Evolutionary conservation across 179 eudicot species (phyloP), one percentile per base, ranked within the genome.

Genomic region (Spinacia oleracea): DNA sequence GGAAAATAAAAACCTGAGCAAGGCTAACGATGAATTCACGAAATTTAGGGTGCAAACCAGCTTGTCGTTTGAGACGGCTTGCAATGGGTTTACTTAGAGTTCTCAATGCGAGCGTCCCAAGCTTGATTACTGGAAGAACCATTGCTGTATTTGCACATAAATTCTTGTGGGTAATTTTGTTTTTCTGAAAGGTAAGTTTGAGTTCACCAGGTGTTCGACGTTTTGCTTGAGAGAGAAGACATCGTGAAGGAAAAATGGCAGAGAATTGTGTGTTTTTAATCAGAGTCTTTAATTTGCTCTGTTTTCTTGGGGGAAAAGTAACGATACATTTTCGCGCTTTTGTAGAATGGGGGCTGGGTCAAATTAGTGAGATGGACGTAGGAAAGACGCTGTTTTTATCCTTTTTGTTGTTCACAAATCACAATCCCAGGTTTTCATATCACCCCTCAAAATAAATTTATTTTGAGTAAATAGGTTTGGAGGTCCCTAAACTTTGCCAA

Each of bases 21-120:
- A 92, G 70, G 80, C 85, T 74, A 78, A 90, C 75, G 77, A 91
- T 92, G 82, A 86, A 80, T 10, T 82, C 72, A 14, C 97, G 88
- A 74, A 92, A 92, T 66, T 79, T 82, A 55, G 96, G 93, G 79
- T 91, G 89, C 34, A 77, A 65, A 9, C 88, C 89, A 76, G 97
- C 92, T 66, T 91, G 82, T 75, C 87, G 84, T 82, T 91, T 92
- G 69, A 92, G 89, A 69, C 89, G 85, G 50, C 20, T 83, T 1
- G 89, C 96, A 75, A 92, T 82, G 76, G 97, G 93, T 83, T 92
- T 92, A 76, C 93, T 86, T 3, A 90, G 55, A 15, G 91, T 85
- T 46, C 83, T 86, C 72, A 93, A 55, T 45, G 92, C 93, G 60
- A 92, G 90, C 1, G 90, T 84, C 3, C 95, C 95, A 5, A 92